These are phyloP conservation scores for Starmerella cellae DNA, from an alignment of 805 yeast genomes.

Conservation along the genomic window DNA sequence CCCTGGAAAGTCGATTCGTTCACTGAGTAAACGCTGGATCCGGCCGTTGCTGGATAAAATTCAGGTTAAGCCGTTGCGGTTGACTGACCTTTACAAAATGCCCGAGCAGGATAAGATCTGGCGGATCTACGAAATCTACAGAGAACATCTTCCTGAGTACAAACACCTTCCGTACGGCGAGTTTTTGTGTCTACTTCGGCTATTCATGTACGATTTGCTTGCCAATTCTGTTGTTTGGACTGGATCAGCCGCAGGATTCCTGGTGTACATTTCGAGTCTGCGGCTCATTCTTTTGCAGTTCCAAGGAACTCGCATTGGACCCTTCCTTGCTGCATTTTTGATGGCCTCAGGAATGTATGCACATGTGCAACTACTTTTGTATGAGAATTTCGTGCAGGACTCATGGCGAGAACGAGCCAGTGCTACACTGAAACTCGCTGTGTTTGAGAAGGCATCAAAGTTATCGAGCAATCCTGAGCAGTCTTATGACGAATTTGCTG, in stretches of 20 bases:
- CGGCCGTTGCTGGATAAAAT: neutral
- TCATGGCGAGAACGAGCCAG: neutral
- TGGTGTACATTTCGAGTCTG: neutral
- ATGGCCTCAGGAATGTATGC: neutral
- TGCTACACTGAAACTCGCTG: constrained; percentile 2
- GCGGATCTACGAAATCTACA: neutral
- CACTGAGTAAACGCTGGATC: neutral
- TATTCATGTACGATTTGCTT: constrained; percentile 1
- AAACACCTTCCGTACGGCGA: neutral
- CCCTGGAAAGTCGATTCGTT: neutral
- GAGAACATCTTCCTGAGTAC: neutral
- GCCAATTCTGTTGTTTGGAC: constrained; percentile 6
- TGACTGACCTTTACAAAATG: constrained; percentile 1
- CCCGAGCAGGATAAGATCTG: neutral
- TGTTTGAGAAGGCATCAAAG: constrained; percentile 4
- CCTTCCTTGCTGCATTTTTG: neutral
- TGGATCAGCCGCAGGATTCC: neutral
- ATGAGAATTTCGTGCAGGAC: neutral
- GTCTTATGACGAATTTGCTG: neutral
- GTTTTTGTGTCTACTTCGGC: constrained; percentile 1
- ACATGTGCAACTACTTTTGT: neutral
- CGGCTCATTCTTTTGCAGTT: neutral
- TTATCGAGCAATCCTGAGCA: neutral
- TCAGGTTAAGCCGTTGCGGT: neutral
- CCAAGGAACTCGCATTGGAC: too few relatives aligned